Percentiles rank a stretch among this genome's conserved stretches.
These are phyloP conservation scores for Acacia confusa DNA, from an alignment of 306 rosid genomes.

Conservation along the genomic window DNA sequence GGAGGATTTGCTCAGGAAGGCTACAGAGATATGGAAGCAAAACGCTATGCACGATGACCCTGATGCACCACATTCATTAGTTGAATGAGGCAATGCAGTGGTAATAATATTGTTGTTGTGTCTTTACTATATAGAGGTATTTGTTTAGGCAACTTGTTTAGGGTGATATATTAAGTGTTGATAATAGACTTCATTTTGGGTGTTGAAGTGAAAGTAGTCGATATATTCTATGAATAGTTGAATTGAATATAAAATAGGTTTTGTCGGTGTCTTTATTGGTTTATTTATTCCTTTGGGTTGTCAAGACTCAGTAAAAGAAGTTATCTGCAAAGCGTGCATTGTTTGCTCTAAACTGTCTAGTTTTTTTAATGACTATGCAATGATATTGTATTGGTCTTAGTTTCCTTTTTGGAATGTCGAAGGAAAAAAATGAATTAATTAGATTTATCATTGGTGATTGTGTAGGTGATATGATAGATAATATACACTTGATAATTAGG, in stretches of 20 bases:
- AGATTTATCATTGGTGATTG: constrained; percentile 45
- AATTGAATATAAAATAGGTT: not conserved
- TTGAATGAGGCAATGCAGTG: not conserved
- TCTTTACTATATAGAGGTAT: not conserved
- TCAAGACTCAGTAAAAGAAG: not conserved
- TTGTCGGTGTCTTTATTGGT: constrained; percentile 8
- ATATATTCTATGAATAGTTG: not conserved
- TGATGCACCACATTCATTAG: constrained; percentile 42
- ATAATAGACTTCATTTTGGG: not conserved
- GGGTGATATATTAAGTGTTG: not conserved
- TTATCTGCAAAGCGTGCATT: not conserved
- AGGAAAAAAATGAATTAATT: constrained; percentile 27
- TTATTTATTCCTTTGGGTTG: constrained; percentile 1
- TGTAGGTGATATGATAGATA: constrained; percentile 37
- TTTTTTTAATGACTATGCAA: constrained; percentile 10
- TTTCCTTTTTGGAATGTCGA: not conserved
- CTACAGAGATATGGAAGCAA: constrained; percentile 58
- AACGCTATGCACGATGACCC: constrained; percentile 74
- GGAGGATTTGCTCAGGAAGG: constrained; percentile 70
- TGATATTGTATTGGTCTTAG: constrained; percentile 2
- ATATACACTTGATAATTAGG: constrained; percentile 40
- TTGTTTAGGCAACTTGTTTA: not conserved
- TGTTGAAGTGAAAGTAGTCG: not conserved
- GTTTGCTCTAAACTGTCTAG: constrained; percentile 5
- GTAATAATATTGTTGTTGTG: not conserved